A percentile compares a stretch with the other conserved stretches of the same genome.
These are phyloP conservation scores for Sclerotinia nivalis DNA, from an alignment of 2,329 filamentous ascomycete genomes.

Conservation along the genomic window DNA sequence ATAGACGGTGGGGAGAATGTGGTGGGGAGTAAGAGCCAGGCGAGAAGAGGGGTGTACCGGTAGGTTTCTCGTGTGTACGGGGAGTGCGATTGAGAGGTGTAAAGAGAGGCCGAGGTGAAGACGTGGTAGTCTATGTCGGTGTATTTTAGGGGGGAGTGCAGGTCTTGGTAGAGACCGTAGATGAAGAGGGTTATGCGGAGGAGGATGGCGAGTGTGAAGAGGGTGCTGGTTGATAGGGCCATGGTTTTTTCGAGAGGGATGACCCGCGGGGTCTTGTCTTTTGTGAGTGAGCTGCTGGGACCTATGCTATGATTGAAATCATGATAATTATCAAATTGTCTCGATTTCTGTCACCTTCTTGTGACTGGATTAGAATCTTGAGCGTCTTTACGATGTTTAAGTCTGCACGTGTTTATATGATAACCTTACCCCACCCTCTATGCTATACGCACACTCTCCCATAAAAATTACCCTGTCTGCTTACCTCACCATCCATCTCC, in stretches of 20 bases:
- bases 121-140: conserved; percentile 99
- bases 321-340: neutral
- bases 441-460: neutral
- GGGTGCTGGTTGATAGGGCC: conserved; percentile 44
- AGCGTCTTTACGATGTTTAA: neutral
- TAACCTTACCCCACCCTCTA: neutral
- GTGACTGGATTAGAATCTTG: neutral
- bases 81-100: conserved; percentile 63
- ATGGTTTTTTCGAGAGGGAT: neutral
- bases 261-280: neutral
- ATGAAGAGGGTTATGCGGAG: conserved; percentile 74
- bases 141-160: conserved; percentile 89
- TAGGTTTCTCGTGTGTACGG: conserved; percentile 93
- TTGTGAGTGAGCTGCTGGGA: too few species aligned
- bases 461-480: neutral
- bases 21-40: conserved; percentile 87
- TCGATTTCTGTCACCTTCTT: neutral
- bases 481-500: conserved; percentile 11
- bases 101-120: conserved; percentile 92
- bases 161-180: conserved; percentile 92
- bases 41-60: conserved; percentile 90
- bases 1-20: conserved; percentile 49
- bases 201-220: conserved; percentile 59
- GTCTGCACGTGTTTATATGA: conserved; percentile 12
- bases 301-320: neutral